Evolutionary conservation across 2,329 filamentous ascomycete genomes (phyloP), one percentile per base, ranked within the genome.

Genomic region (Colletotrichum theobromicola): DNA sequence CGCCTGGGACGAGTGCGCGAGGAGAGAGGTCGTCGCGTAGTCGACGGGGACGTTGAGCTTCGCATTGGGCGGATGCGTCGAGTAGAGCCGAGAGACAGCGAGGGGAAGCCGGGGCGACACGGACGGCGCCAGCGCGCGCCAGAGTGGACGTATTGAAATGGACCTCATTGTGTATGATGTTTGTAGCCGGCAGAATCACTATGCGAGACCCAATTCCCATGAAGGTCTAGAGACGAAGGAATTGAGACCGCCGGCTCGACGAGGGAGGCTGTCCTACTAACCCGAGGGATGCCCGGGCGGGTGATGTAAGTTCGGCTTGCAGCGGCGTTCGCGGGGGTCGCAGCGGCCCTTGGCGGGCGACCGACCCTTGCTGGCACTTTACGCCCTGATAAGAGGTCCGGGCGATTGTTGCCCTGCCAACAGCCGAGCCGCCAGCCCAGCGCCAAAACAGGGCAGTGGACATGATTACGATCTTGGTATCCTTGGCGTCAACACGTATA

Each of bases 21-120:
- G 90, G 53, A 98, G 86, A 16, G 95, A 90, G 2, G 94, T 97
- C 18, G 93, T 92, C 75, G 93, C 91, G 85, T 97, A 99, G 87
- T 98, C 96, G 78, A 95, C 92, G 8, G 96, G 94, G 62, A 95
- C 85, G 83, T 99, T 99, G 70, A 99, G 90, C 77, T 87, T 89
- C 67, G 91, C 91, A 72, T 90, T 90, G 30, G 90, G 87, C 35
- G 89, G 89, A 72, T 90, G 88, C 64, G 89, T 89, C 70, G 90
- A 92, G 81, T 91, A 91, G n/a, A 73, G 71, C 72, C 77, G 77
- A 64, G 73, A 68, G 63, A 75, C 35, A 21, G 75, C 24, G 24
- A 74, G 18, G 42, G 66, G 75, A 30, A 75, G 65, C 46, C 60
- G 69, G 34, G 34, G 55, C 30, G 53, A 73, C 28, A 74, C 64